phyloP scores from a whole-genome alignment of 305 asterid genomes.

The Ajuga reptans region DNA sequence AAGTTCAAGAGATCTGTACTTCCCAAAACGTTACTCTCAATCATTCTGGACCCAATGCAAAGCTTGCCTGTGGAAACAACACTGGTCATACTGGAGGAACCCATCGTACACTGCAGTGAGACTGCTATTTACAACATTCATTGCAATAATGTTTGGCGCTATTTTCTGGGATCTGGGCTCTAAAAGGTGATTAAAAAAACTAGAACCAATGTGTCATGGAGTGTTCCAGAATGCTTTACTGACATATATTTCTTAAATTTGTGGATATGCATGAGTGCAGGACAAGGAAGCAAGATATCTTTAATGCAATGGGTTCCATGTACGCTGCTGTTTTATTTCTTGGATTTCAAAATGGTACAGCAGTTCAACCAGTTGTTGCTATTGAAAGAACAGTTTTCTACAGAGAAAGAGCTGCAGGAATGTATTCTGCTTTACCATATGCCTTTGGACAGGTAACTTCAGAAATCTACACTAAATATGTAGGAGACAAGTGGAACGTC shows the following conservation, averaged over 20 bases:
- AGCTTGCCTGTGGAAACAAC: constrained; percentile 85
- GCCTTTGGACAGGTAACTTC: constrained; percentile 72
- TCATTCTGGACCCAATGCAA: constrained; percentile 55
- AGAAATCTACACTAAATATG: neutral
- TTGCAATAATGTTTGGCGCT: constrained; percentile 64
- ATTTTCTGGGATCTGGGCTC: constrained; percentile 79
- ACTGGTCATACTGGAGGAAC: constrained; percentile 78
- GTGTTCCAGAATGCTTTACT: neutral
- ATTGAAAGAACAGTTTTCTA: constrained; percentile 72
- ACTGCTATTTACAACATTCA: constrained; percentile 52
- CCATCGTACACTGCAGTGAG: constrained; percentile 79
- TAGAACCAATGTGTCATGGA: neutral
- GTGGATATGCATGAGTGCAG: constrained; percentile 27
- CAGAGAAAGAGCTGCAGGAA: constrained; percentile 48
- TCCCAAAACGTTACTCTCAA: constrained; percentile 53
- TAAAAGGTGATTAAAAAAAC: constrained; percentile 34
- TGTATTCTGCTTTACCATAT: constrained; percentile 62
- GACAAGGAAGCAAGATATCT: constrained; percentile 47
- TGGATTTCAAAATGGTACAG: constrained; percentile 54
- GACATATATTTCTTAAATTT: neutral
- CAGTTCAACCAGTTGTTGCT: constrained; percentile 73
- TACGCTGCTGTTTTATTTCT: constrained; percentile 59
- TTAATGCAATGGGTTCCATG: constrained; percentile 80
- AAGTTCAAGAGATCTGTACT: constrained; percentile 47
- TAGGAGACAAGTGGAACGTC: neutral